Evolutionary conservation across 2,329 filamentous ascomycete genomes (phyloP).

Genomic region (Alternaria arbusti): DNA sequence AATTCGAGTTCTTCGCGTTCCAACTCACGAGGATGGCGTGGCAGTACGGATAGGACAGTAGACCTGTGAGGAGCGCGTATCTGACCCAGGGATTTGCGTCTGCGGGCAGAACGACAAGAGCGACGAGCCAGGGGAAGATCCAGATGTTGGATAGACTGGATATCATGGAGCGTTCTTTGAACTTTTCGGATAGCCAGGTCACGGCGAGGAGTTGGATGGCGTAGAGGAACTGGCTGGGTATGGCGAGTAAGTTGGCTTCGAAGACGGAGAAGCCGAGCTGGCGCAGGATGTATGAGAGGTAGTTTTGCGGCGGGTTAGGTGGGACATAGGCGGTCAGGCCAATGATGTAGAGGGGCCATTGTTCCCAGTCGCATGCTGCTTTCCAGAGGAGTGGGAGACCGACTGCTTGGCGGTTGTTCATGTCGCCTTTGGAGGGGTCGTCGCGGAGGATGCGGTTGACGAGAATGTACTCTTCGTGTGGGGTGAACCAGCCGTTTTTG

Average conservation of each 20-base stretch:
- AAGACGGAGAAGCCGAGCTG: conserved; percentile 68
- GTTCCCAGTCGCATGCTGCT: conserved; percentile 36
- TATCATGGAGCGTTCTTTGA: conserved; percentile 56
- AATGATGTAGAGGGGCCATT: conserved; percentile 44
- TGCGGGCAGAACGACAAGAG: conserved; percentile 56
- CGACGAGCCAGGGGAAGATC: conserved; percentile 65
- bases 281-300: conserved; percentile 64
- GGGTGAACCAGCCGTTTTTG: conserved; percentile 67
- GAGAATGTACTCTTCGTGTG: conserved; percentile 66
- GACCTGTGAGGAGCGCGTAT: conserved; percentile 57
- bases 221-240: conserved; percentile 53
- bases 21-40: conserved; percentile 52
- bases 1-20: conserved; percentile 49
- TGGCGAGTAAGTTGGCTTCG: conserved; percentile 67
- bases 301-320: conserved; percentile 24
- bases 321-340: conserved; percentile 53
- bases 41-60: conserved; percentile 63
- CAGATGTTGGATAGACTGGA: conserved; percentile 62
- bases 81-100: conserved; percentile 57
- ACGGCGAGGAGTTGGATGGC: conserved; percentile 53
- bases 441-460: conserved; percentile 68
- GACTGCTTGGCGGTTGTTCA: conserved; percentile 51
- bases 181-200: conserved; percentile 55
- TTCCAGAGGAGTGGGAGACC: conserved; percentile 27
- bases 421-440: conserved; percentile 61